These are phyloP conservation scores for Aspergillus costaricaensis DNA, from an alignment of 2,329 filamentous ascomycete species.

Conservation along the genomic window DNA sequence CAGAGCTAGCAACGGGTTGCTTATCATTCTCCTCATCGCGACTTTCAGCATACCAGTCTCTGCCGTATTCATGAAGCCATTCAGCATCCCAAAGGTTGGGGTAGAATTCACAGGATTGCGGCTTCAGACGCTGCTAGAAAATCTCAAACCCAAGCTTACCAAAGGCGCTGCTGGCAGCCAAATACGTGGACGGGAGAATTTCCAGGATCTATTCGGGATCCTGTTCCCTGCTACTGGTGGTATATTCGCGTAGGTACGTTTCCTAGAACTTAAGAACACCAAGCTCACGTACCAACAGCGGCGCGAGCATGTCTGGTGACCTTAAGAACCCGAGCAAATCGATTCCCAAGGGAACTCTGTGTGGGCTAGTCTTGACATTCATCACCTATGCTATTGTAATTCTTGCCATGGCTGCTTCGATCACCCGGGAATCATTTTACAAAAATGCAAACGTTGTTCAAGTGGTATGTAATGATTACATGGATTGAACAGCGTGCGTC, in stretches of 20 bases:
- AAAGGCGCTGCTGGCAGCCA: slow-evolving; percentile 64
- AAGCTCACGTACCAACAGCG: slow-evolving; percentile 51
- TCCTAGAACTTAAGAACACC: slow-evolving; percentile 51
- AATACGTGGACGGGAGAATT: slow-evolving; percentile 66
- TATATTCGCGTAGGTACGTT: slow-evolving; percentile 55
- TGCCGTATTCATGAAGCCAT: slow-evolving; percentile 68
- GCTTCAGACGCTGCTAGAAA: slow-evolving; percentile 68
- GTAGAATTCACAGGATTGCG: slow-evolving; percentile 80
- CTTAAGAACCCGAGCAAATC: slow-evolving; percentile 78
- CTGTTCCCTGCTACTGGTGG: slow-evolving; percentile 72
- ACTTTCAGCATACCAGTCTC: slow-evolving; percentile 82
- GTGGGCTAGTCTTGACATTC: slow-evolving; percentile 75
- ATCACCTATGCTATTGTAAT: slow-evolving; percentile 75
- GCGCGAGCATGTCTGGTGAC: slow-evolving; percentile 89
- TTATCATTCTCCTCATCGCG: slow-evolving; percentile 69
- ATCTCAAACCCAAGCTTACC: slow-evolving; percentile 69
- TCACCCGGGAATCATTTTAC: slow-evolving; percentile 72
- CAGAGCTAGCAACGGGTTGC: slow-evolving; percentile 73
- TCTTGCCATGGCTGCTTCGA: slow-evolving; percentile 73
- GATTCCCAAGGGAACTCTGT: slow-evolving; percentile 81
- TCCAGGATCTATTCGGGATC: slow-evolving; percentile 82
- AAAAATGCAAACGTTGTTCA: slow-evolving; percentile 78
- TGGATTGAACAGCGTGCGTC: not conserved
- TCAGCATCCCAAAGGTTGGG: slow-evolving; percentile 61
- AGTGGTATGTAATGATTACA: slow-evolving; percentile 48